Percentiles rank a stretch among this genome's conserved stretches.
Evolutionary conservation across 805 yeast species (phyloP).

Genomic region (Yamadazyma phyllophila): DNA sequence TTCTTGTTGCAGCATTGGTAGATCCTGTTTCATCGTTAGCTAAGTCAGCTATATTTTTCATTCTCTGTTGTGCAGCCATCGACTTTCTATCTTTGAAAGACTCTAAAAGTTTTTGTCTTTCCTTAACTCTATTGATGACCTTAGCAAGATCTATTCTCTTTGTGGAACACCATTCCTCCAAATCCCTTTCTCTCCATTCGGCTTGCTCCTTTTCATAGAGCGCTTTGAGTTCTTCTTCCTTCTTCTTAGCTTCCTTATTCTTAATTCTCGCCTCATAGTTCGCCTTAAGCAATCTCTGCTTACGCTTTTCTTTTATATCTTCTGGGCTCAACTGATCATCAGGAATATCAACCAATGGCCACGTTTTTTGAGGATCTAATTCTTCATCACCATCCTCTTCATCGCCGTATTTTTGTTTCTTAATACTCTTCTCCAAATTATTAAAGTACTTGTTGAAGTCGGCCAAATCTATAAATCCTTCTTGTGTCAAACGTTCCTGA

Average conservation of each 20-base stretch:
- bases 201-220: slow-evolving; percentile 64
- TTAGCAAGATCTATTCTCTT: slow-evolving; percentile 60
- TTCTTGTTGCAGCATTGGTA: slow-evolving; percentile 47
- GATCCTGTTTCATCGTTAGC: slow-evolving; percentile 66
- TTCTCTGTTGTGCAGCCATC: slow-evolving; percentile 84
- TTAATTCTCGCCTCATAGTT: slow-evolving; percentile 85
- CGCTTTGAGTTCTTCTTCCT: slow-evolving; percentile 57
- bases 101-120: slow-evolving; percentile 64
- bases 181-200: slow-evolving; percentile 73
- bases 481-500: slow-evolving; percentile 56
- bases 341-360: slow-evolving; percentile 76
- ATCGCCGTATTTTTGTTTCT: slow-evolving; percentile 65
- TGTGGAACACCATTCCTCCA: slow-evolving; percentile 74
- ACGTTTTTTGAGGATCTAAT: slow-evolving; percentile 51
- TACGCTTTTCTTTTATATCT: slow-evolving; percentile 80
- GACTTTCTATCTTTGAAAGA: slow-evolving; percentile 88
- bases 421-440: slow-evolving; percentile 66
- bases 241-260: slow-evolving; percentile 73
- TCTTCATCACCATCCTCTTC: slow-evolving; percentile 55
- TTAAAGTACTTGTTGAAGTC: slow-evolving; percentile 67
- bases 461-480: slow-evolving; percentile 73
- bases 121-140: slow-evolving; percentile 62
- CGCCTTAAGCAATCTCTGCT: slow-evolving; percentile 78
- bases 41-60: slow-evolving; percentile 85
- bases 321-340: slow-evolving; percentile 81